Evolutionary conservation across 2,329 filamentous ascomycete genomes (phyloP).

Genomic region (Fusarium sp.): DNA sequence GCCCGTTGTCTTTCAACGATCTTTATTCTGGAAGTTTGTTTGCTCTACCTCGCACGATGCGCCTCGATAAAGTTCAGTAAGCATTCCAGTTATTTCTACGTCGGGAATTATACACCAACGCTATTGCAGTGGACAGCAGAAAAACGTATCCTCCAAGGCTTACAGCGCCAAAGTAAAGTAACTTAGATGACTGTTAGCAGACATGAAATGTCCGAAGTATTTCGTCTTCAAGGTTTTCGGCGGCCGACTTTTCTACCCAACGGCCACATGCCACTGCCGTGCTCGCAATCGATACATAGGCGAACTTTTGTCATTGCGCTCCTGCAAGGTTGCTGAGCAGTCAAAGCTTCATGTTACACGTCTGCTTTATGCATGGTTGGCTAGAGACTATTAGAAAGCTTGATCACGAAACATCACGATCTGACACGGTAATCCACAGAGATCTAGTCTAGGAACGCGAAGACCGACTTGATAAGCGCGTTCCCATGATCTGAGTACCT

Average conservation of each 20-base stretch:
- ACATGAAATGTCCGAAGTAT: neutral
- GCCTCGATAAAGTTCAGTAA: slow-evolving; percentile 28
- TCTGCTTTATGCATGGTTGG: neutral
- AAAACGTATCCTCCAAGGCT: neutral
- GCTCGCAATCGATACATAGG: neutral
- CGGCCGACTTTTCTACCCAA: neutral
- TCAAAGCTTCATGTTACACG: neutral
- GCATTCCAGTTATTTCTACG: slow-evolving; percentile 33
- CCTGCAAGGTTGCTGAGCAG: too few relatives aligned
- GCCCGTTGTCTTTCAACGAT: neutral
- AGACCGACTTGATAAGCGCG: neutral
- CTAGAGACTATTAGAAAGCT: neutral
- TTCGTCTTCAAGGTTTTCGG: neutral
- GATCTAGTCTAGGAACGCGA: neutral
- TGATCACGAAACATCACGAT: neutral
- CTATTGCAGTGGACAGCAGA: neutral
- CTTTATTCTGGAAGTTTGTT: slow-evolving; percentile 8
- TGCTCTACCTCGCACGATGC: neutral
- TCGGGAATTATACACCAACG: neutral
- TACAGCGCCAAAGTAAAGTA: neutral
- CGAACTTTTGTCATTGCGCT: neutral
- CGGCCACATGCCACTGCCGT: neutral
- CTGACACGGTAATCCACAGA: neutral
- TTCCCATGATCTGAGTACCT: neutral
- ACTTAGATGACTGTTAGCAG: neutral